Percentiles rank a stretch among this genome's conserved stretches.
phyloP scores from a whole-genome alignment of 106 monocot species.

The Dendrobium nobile region DNA sequence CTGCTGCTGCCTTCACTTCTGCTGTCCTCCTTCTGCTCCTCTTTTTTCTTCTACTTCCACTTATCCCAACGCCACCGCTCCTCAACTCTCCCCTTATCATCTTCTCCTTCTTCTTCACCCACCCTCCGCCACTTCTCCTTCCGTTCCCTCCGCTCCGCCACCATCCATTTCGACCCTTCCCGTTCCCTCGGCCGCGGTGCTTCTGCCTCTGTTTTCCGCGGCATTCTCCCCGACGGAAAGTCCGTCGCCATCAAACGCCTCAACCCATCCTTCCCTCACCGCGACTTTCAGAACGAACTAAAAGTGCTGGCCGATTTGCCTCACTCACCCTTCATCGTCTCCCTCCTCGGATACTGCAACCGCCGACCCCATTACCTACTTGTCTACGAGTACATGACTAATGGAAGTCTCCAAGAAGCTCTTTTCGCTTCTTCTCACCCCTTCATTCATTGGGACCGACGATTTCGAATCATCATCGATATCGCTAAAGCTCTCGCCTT shows the following conservation, averaged over 20 bases:
- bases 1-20: background rate
- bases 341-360: conserved; percentile 54
- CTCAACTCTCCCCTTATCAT: conserved; percentile 1
- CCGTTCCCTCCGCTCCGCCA: conserved; percentile 6
- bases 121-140: conserved; percentile 12
- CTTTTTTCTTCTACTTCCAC: background rate
- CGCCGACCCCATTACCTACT: conserved; percentile 21
- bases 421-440: conserved; percentile 24
- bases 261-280: conserved; percentile 11
- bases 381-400: conserved; percentile 55
- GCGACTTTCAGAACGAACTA: conserved; percentile 48
- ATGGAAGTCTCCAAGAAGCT: conserved; percentile 48
- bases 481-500: conserved; percentile 47
- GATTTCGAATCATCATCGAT: conserved; percentile 47
- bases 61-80: background rate
- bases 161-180: conserved; percentile 15
- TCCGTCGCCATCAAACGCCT: conserved; percentile 49
- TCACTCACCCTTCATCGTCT: conserved; percentile 41
- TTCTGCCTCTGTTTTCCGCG: conserved; percentile 56
- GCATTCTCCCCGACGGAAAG: conserved; percentile 22
- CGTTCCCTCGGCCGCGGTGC: conserved; percentile 47
- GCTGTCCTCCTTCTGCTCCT: background rate
- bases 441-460: conserved; percentile 15
- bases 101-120: background rate
- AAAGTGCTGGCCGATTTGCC: conserved; percentile 28